Evolutionary conservation across 441 rosid genomes (phyloP).

Genomic region (Adansonia grandidieri): DNA sequence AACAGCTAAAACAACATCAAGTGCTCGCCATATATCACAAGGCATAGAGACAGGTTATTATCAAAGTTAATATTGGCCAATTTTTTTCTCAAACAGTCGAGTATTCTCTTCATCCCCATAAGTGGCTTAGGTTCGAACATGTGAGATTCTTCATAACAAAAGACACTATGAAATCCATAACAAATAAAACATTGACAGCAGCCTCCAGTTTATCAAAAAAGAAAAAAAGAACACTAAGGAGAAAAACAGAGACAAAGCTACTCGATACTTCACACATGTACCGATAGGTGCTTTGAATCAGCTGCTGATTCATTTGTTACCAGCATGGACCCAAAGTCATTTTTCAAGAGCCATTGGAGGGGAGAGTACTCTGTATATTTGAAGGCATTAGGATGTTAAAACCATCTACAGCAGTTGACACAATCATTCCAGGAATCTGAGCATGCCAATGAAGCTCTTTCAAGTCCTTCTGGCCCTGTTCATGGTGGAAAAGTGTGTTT

Average conservation of each 20-base stretch:
- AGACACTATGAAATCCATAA: background rate
- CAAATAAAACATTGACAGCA: too few relatives aligned
- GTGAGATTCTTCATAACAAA: background rate
- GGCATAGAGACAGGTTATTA: background rate
- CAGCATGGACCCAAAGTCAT: background rate
- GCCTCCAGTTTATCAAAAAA: background rate
- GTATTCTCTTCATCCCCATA: background rate
- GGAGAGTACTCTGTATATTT: constrained; percentile 80
- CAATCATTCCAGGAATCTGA: constrained; percentile 92
- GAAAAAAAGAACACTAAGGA: background rate
- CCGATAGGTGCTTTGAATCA: background rate
- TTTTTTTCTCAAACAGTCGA: background rate
- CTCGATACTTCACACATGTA: background rate
- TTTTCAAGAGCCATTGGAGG: constrained; percentile 56
- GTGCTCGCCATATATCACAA: background rate
- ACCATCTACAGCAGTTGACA: constrained; percentile 82
- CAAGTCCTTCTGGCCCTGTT: constrained; percentile 95
- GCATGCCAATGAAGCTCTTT: constrained; percentile 95
- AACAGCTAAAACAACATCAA: background rate
- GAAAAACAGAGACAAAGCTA: background rate
- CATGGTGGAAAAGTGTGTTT: background rate
- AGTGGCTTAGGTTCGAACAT: background rate
- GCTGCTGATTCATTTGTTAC: background rate
- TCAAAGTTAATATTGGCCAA: background rate
- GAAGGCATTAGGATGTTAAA: constrained; percentile 94